These are phyloP conservation scores for Beta lomatogona DNA, from an alignment of 179 eudicot species.

Conservation along the genomic window DNA sequence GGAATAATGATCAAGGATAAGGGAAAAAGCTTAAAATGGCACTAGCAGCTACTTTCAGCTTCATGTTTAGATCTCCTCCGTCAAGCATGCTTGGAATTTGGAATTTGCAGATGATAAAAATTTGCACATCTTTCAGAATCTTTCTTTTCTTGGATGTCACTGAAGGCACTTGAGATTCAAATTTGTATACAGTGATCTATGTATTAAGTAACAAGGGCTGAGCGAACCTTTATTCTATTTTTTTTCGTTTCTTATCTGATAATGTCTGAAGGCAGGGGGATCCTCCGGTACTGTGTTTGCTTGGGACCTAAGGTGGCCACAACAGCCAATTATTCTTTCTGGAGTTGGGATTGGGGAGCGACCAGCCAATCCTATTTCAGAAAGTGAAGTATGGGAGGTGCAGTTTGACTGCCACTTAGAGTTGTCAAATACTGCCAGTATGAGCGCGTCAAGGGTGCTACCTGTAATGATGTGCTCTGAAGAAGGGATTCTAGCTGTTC, in stretches of 20 bases:
- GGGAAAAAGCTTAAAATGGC: not conserved
- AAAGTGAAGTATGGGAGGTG: constrained; percentile 96
- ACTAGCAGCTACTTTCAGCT: not conserved
- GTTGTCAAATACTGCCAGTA: constrained; percentile 51
- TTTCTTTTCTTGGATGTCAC: not conserved
- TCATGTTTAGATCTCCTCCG: not conserved
- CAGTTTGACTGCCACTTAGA: constrained; percentile 75
- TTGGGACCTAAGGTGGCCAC: constrained; percentile 91
- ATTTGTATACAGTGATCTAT: not conserved
- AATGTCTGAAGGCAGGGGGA: constrained; percentile 80
- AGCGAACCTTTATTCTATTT: not conserved
- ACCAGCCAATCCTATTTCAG: constrained; percentile 44
- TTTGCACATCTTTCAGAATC: not conserved
- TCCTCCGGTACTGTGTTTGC: constrained; percentile 88
- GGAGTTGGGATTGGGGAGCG: constrained; percentile 56
- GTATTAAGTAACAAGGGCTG: not conserved
- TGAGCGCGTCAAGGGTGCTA: constrained; percentile 57
- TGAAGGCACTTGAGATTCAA: not conserved
- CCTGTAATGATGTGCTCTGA: constrained; percentile 95
- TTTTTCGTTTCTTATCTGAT: constrained; percentile 15
- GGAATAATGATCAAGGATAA: not conserved
- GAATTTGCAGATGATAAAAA: not conserved
- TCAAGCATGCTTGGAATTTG: not conserved
- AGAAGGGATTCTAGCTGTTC: constrained; percentile 87
- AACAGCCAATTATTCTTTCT: constrained; percentile 77